Evolutionary conservation across 2,329 filamentous ascomycete genomes (phyloP), one percentile per base, ranked within the genome.

Genomic region (Dactylellina parvicollis): DNA sequence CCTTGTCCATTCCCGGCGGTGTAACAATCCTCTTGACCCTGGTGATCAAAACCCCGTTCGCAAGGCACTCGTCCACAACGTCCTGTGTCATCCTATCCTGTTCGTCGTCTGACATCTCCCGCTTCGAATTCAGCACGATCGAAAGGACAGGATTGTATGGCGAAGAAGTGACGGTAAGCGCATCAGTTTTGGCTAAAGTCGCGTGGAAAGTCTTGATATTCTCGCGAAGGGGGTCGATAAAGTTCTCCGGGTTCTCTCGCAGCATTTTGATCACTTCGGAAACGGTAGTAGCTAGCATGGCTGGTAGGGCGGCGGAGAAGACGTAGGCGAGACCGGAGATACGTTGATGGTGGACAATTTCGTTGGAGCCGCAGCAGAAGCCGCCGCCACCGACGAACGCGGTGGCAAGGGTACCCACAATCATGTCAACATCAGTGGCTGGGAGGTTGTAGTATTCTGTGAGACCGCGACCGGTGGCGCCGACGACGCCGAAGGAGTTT

Each of bases 391-490:
- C 92, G 79, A 94, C 95, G 36, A 99, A 85, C 14, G 93, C 90
- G 1, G 95, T 94, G 10, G 94, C 89, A 47, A 99, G 87, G 34
- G 92, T 96, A 44, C 96, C 95, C 57, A 98, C 87, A 76, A 99
- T 94, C 92, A 99, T 97, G 83, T 99, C 95, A 54, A 99, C 89
- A 79, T 96, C 91, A 8, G 90, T 88, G 0, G 94, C 89, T 80
- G 98, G 95, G 16, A 99, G 94, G 77, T 98, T 96, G 79, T 98
- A 95, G 4, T 94, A 92, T 83, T 99, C 96, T 0, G 95, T 98
- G 38, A 98, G 85, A 70, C 95, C 95, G 57, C 92, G 89, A 18
- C 95, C 96, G 24, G 92, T 96, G 74, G 92, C 87, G 50, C 95
- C 95, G 3, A 99, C 86, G 16, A 98, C 91, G 72, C 94, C 96